These are phyloP conservation scores for Hordeum pubiflorum DNA, from an alignment of 202 grass and related monocot species.

Conservation along the genomic window DNA sequence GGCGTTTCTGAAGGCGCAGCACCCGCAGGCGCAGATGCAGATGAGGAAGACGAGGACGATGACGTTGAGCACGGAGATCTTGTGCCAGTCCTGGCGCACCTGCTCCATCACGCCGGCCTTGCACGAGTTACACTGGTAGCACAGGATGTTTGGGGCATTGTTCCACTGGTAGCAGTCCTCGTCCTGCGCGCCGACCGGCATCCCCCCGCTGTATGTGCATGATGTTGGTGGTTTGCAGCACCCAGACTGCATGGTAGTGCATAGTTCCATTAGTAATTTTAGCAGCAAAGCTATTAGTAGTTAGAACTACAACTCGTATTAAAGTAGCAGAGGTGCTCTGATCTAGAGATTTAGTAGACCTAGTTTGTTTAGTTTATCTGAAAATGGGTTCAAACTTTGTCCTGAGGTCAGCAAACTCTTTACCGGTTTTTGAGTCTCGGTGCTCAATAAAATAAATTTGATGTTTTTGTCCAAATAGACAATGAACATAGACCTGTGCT, in stretches of 20 bases:
- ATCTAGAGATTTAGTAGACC: background rate
- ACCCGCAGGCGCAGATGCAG: conserved; percentile 58
- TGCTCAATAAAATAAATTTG: background rate
- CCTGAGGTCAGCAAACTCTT: background rate
- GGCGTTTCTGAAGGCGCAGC: conserved; percentile 84
- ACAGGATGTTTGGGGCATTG: conserved; percentile 68
- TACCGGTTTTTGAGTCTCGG: background rate
- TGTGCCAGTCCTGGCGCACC: conserved; percentile 82
- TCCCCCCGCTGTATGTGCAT: conserved; percentile 66
- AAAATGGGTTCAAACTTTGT: background rate
- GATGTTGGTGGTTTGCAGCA: conserved; percentile 96
- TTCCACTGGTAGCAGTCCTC: conserved; percentile 89
- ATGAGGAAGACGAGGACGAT: conserved; percentile 61
- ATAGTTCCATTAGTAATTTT: background rate
- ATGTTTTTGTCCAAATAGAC: background rate
- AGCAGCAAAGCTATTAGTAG: background rate
- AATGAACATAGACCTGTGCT: background rate
- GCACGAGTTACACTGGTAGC: conserved; percentile 86
- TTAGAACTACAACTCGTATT: background rate
- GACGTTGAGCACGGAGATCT: conserved; percentile 69
- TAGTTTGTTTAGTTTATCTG: background rate
- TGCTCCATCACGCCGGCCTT: conserved; percentile 93
- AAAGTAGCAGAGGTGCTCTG: background rate
- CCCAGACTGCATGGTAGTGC: conserved; percentile 53
- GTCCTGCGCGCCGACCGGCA: conserved; percentile 53